Conservation (phyloP, 192 early-diverging fungal genomes). For the Kappamyces sp. region DNA sequence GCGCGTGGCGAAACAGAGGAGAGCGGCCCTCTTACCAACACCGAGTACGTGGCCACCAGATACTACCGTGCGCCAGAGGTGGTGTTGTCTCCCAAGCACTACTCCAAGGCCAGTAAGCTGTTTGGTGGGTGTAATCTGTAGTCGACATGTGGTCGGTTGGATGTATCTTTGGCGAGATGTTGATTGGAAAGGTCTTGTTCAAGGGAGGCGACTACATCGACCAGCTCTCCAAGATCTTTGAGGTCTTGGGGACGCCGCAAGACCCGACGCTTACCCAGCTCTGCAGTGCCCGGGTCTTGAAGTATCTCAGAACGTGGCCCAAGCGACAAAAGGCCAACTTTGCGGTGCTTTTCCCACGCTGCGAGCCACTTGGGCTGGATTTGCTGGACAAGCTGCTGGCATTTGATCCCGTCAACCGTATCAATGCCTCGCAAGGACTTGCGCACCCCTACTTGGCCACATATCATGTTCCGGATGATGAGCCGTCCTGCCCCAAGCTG, state of each 20-base stretch:
- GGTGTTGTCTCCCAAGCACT: conserved; percentile 46
- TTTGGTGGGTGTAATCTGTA: conserved; percentile 53
- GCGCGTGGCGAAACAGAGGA: conserved; percentile 38
- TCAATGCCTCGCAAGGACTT: conserved; percentile 87
- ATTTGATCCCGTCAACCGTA: conserved; percentile 80
- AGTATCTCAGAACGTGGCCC: conserved; percentile 84
- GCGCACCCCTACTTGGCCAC: conserved; percentile 80
- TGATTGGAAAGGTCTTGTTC: conserved; percentile 54
- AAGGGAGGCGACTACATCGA: conserved; percentile 73
- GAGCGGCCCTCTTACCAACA: conserved; percentile 35
- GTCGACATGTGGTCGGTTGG: conserved; percentile 98
- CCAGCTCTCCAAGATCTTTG: conserved; percentile 92
- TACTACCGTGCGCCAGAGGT: conserved; percentile 56
- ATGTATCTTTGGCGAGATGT: conserved; percentile 98
- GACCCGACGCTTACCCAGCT: conserved; percentile 65
- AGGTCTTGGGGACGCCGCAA: conserved; percentile 94
- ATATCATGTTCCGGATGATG: conserved; percentile 72
- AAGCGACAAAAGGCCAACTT: conserved; percentile 81
- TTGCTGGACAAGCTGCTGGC: conserved; percentile 79
- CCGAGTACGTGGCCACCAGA: conserved; percentile 53
- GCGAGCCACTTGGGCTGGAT: conserved; percentile 78
- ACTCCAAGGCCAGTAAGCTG: conserved; percentile 47
- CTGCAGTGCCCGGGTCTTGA: conserved; percentile 57
- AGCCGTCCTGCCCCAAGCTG: conserved; percentile 39
- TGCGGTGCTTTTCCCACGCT: conserved; percentile 75